phyloP scores from a whole-genome alignment of 176 grass and related monocot species.

The maize (Zea mays) region Zm-B73-REFERENCE-NAM-5.0 NC_050098.1:216573001-216573500 shows the following conservation, averaged over 20 bases:
- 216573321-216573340: constrained; percentile 22
- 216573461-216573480: constrained; percentile 33
- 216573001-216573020: constrained; percentile 29
- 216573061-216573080: constrained; percentile 21
- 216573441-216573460: constrained; percentile 45
- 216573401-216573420: constrained; percentile 18
- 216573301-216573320: neutral
- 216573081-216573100: neutral
- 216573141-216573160: constrained; percentile 15
- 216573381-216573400: constrained; percentile 52
- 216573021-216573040: constrained; percentile 13
- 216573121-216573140: neutral
- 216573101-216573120: constrained; percentile 26
- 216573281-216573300: too few relatives aligned
- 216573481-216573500: neutral
- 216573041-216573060: neutral
- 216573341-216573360: neutral
- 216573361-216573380: neutral
- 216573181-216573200: too few relatives aligned
- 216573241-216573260: too few relatives aligned
- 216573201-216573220: too few relatives aligned
- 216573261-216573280: too few relatives aligned
- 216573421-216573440: neutral
- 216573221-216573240: too few relatives aligned
- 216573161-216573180: constrained; percentile 38